phyloP scores from a whole-genome alignment of 1,139 yeast genomes.

The Groenewaldozyma sp. region DNA sequence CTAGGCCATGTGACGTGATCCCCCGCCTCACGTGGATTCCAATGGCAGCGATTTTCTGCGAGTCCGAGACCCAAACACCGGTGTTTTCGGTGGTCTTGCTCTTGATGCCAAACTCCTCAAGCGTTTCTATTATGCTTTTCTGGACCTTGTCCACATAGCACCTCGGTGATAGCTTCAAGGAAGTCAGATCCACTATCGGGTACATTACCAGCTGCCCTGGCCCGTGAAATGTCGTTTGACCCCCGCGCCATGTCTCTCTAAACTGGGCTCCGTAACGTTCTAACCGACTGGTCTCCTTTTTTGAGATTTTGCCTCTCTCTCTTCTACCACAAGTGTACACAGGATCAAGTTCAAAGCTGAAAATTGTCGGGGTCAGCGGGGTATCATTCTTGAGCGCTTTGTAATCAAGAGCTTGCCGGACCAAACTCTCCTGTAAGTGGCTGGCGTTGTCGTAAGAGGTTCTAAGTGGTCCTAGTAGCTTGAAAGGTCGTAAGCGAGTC shows the following conservation, averaged over 20 bases:
- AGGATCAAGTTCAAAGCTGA: constrained; percentile 75
- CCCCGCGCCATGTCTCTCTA: constrained; percentile 84
- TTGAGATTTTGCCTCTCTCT: constrained; percentile 42
- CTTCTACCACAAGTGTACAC: constrained; percentile 88
- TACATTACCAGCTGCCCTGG: constrained; percentile 89
- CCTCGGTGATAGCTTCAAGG: constrained; percentile 53
- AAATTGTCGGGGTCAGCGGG: constrained; percentile 41
- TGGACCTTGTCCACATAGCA: constrained; percentile 73
- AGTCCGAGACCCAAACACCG: constrained; percentile 65
- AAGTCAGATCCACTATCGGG: constrained; percentile 64
- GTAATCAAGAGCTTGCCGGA: constrained; percentile 52
- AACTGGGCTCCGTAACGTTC: constrained; percentile 39
- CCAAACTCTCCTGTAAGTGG: constrained; percentile 50
- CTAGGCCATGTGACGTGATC: constrained; percentile 83
- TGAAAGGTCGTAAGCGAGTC: too few species aligned
- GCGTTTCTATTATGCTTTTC: constrained; percentile 47
- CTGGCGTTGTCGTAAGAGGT: constrained; percentile 46
- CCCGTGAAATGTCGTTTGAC: constrained; percentile 95
- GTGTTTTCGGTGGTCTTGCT: constrained; percentile 59
- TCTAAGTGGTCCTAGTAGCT: neutral
- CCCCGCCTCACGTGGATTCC: constrained; percentile 83
- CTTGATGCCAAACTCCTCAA: constrained; percentile 38
- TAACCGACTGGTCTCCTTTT: constrained; percentile 26
- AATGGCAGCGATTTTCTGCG: constrained; percentile 72
- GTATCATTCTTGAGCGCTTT: constrained; percentile 29